Evolutionary conservation across 2,329 filamentous ascomycete genomes (phyloP).

Genomic region (Microcera coccophila): DNA sequence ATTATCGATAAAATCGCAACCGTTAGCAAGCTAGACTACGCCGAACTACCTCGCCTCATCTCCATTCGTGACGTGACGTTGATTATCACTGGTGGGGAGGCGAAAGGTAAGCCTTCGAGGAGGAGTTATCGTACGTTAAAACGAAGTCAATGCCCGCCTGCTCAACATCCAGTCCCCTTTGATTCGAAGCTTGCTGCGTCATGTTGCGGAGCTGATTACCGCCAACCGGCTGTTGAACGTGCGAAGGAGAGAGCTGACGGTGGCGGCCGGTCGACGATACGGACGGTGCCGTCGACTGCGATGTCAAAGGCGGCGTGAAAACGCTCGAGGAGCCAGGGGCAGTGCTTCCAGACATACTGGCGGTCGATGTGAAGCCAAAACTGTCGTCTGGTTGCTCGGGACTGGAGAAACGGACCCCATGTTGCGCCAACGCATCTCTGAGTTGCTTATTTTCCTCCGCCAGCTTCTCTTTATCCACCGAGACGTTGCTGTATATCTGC

Average conservation of each 20-base stretch:
- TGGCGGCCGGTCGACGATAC: slow-evolving; percentile 30
- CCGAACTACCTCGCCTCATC: slow-evolving; percentile 1
- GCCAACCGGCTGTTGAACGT: slow-evolving; percentile 7
- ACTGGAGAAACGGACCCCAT: slow-evolving; percentile 42
- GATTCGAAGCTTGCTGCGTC: slow-evolving; percentile 21
- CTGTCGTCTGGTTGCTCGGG: slow-evolving; percentile 4
- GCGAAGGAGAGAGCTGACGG: slow-evolving; percentile 5
- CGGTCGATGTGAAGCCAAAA: slow-evolving; percentile 23
- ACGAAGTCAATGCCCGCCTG: slow-evolving; percentile 87
- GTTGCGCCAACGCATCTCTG: slow-evolving; percentile 52
- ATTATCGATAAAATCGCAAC: slow-evolving; percentile 35
- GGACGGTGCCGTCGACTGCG: slow-evolving; percentile 42
- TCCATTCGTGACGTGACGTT: slow-evolving; percentile 6
- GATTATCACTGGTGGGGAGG: slow-evolving; percentile 53
- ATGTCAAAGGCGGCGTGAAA: slow-evolving; percentile 47
- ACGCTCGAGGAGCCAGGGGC: slow-evolving; percentile 41
- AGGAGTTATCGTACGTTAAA: slow-evolving; percentile 71
- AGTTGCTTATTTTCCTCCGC: slow-evolving; percentile 77
- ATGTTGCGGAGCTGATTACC: slow-evolving; percentile 21
- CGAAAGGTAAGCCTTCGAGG: slow-evolving; percentile 62
- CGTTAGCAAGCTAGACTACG: slow-evolving; percentile 40
- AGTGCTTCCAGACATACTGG: slow-evolving; percentile 54
- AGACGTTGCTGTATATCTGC: slow-evolving; percentile 71
- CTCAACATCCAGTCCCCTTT: slow-evolving; percentile 63
- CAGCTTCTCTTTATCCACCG: slow-evolving; percentile 71